phyloP scores from a whole-genome alignment of 106 monocot genomes.

The Phalaenopsis equestris region DNA sequence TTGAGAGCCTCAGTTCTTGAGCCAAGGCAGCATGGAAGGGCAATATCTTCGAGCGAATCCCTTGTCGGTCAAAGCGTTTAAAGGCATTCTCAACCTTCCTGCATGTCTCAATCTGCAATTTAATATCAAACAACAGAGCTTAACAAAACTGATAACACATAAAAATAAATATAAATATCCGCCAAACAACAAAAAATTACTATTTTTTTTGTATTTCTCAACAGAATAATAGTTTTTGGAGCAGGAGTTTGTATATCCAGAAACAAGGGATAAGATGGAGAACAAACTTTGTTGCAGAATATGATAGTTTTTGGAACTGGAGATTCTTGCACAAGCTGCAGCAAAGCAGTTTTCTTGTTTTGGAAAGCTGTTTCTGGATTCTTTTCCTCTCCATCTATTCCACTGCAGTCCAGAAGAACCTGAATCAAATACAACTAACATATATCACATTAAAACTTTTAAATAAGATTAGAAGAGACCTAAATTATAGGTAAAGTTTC shows the following conservation, averaged over 20 bases:
- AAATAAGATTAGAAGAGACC: no score
- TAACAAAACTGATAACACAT: not conserved
- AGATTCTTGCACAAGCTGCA: slow-evolving; percentile 64
- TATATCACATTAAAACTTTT: not conserved
- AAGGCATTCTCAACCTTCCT: slow-evolving; percentile 90
- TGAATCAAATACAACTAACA: slow-evolving; percentile 12
- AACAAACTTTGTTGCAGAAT: slow-evolving; percentile 93
- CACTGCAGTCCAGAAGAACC: slow-evolving; percentile 95
- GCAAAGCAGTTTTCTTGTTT: slow-evolving; percentile 75
- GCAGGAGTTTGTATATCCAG: not conserved
- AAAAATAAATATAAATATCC: no score
- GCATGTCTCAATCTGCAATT: slow-evolving; percentile 90
- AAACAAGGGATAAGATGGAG: not conserved
- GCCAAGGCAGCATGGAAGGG: slow-evolving; percentile 87
- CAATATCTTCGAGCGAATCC: slow-evolving; percentile 42
- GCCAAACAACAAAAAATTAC: not conserved
- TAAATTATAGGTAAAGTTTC: not conserved
- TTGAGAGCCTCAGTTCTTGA: slow-evolving; percentile 57
- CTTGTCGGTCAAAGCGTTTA: slow-evolving; percentile 72
- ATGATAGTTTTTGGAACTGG: slow-evolving; percentile 81
- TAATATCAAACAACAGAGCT: not conserved
- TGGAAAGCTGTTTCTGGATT: slow-evolving; percentile 79
- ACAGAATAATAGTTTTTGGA: not conserved
- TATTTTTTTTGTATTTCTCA: not conserved
- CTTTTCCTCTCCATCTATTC: slow-evolving; percentile 65